phyloP scores from a whole-genome alignment of 805 yeast species.

The Teunomyces lycoperdinae region DNA sequence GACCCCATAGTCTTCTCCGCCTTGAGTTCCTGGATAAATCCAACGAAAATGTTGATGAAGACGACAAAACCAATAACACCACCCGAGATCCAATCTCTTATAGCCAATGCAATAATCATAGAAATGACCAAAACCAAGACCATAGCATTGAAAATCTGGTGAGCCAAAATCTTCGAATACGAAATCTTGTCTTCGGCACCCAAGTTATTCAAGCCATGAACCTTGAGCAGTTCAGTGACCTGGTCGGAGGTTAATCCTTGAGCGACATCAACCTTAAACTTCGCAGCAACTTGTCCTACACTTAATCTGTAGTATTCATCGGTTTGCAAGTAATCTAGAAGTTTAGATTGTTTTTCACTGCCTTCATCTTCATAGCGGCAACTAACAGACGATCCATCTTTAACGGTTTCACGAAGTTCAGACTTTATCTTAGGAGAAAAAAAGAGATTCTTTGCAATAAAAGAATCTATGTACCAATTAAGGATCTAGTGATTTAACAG shows the following conservation, averaged over 20 bases:
- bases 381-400: slow-evolving; percentile 12
- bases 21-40: slow-evolving; percentile 48
- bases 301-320: slow-evolving; percentile 14
- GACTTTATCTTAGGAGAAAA: slow-evolving; percentile 6
- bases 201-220: slow-evolving; percentile 20
- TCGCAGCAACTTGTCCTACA: slow-evolving; percentile 14
- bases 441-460: neutral
- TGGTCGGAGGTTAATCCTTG: slow-evolving; percentile 13
- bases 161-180: slow-evolving; percentile 28
- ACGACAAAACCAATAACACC: slow-evolving; percentile 48
- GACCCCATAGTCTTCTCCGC: slow-evolving; percentile 54
- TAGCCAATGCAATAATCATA: slow-evolving; percentile 37
- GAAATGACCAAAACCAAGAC: slow-evolving; percentile 36
- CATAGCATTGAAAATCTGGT: slow-evolving; percentile 40
- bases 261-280: slow-evolving; percentile 12
- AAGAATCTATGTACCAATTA: neutral
- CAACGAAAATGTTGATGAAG: slow-evolving; percentile 45
- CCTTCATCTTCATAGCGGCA: slow-evolving; percentile 15
- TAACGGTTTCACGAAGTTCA: neutral
- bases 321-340: slow-evolving; percentile 3
- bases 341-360: slow-evolving; percentile 13
- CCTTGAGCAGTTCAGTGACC: neutral
- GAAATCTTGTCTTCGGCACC: slow-evolving; percentile 32
- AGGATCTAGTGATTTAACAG: neutral
- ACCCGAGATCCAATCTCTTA: slow-evolving; percentile 40